Evolutionary conservation across 164 flowering plant species (phyloP), one percentile per base, ranked within the genome.

Genomic region (Magnolia kwangsiensis): DNA sequence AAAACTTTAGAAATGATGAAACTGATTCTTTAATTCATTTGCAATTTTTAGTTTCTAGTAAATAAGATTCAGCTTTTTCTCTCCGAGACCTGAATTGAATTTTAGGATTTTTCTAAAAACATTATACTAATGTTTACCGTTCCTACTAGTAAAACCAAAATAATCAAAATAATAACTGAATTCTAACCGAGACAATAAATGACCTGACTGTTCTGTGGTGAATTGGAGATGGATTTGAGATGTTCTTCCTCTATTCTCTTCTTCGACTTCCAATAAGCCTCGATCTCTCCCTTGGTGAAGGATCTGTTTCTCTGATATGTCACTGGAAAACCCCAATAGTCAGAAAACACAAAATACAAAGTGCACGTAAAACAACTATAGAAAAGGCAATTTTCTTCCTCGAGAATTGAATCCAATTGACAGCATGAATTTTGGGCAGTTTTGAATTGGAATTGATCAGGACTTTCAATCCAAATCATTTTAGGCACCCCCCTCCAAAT

Each of bases 281-380:
- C 89, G 8, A 95, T 93, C 76, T 91, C 96, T 69, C 75, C 92
- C 79, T 85, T 91, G 2, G 97, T 95, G 49, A 87, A 77, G 45
- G 98, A 95, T 65, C 72, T 77, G 80, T 90, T 93, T 85, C 94
- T 90, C 81, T 80, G 80, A 37, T 64, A 83, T 16, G 18, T 81
- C 59, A 63, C 98, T 93, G 89, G 4, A 80, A 77, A 6, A 76
- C 20, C 31, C 37, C 76, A 37, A 23, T 9, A 74, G 61, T 19
- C 21, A 63, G 51, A 49, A 59, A 29, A 55, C 18, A 3, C 11
- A 55, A 14, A 11, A 24, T 9, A 8, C 19, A 8, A 74, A 61
- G 16, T 37, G 2, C 29, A 45, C 20, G 1, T 4, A 45, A 18
- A 51, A 29, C 59, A 66, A 18, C 2, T 16, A 37, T 21, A 16